A percentile compares a stretch with the other conserved stretches of the same genome.
phyloP scores from a whole-genome alignment of 495 filamentous ascomycete species.

The Trichoderma virens region DNA sequence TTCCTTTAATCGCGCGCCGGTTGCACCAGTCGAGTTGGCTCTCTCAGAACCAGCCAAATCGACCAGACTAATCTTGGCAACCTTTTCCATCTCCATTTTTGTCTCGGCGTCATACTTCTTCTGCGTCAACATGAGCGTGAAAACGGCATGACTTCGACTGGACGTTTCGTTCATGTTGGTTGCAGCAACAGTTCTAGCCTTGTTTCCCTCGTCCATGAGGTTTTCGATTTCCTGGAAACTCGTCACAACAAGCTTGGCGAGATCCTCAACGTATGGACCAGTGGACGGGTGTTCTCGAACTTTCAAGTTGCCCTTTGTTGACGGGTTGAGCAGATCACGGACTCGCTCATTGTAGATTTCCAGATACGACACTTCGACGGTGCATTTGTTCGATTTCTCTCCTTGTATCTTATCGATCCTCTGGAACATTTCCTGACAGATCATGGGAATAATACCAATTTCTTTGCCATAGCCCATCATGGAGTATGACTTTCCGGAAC shows the following conservation, averaged over 20 bases:
- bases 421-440: slow-evolving; percentile 96
- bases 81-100: slow-evolving; percentile 93
- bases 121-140: slow-evolving; percentile 91
- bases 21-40: slow-evolving; percentile 92
- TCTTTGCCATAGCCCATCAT: slow-evolving; percentile 99
- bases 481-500: slow-evolving; percentile 96
- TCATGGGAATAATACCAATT: slow-evolving; percentile 92
- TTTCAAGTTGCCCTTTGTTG: slow-evolving; percentile 92
- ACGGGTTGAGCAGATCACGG: slow-evolving; percentile 90
- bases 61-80: slow-evolving; percentile 94
- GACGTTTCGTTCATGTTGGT: slow-evolving; percentile 99
- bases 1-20: slow-evolving; percentile 92
- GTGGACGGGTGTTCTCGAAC: slow-evolving; percentile 97
- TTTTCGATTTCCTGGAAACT: slow-evolving; percentile 94
- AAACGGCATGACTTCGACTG: slow-evolving; percentile 95
- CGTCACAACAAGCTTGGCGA: slow-evolving; percentile 95
- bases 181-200: slow-evolving; percentile 93
- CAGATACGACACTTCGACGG: slow-evolving; percentile 96
- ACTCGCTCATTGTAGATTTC: slow-evolving; percentile 99
- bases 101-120: slow-evolving; percentile 90
- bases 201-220: slow-evolving; percentile 99
- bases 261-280: slow-evolving; percentile 94
- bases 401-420: slow-evolving; percentile 66
- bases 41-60: slow-evolving; percentile 97
- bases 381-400: slow-evolving; percentile 75